These are phyloP conservation scores for Acanthamoeba comandoni DNA, from an alignment of 208 protist genomes.

Conservation along the genomic window DNA sequence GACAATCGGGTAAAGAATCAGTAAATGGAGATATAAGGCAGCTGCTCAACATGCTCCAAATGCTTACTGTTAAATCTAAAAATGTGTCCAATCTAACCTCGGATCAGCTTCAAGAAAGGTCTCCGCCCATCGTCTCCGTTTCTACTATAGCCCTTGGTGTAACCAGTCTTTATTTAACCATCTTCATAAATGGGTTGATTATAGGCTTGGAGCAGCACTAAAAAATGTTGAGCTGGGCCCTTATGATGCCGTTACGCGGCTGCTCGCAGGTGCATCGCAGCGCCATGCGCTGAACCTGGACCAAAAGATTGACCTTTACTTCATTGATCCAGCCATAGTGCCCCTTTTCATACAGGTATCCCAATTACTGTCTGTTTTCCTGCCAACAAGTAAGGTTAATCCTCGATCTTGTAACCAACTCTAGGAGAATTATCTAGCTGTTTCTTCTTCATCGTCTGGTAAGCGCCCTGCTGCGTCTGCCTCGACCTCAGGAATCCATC, in stretches of 20 bases:
- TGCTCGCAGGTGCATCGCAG: constrained; percentile 88
- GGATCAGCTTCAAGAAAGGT: constrained; percentile 87
- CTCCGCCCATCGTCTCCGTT: constrained; percentile 1
- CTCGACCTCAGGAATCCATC: constrained; percentile 86
- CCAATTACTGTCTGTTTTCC: background rate
- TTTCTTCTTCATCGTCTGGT: background rate
- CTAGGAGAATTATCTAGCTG: background rate
- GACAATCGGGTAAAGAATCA: constrained; percentile 91
- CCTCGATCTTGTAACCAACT: background rate
- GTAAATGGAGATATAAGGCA: constrained; percentile 96
- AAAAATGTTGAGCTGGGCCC: constrained; percentile 94
- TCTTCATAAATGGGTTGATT: constrained; percentile 40
- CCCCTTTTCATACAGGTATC: constrained; percentile 90
- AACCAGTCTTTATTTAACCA: constrained; percentile 32
- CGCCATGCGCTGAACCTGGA: constrained; percentile 86
- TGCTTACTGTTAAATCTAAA: constrained; percentile 80
- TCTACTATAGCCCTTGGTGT: background rate
- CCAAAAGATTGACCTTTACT: constrained; percentile 91
- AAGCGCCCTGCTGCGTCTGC: background rate
- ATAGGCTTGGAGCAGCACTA: constrained; percentile 83
- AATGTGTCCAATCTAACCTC: constrained; percentile 81
- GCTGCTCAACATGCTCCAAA: constrained; percentile 96
- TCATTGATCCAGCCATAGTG: constrained; percentile 92
- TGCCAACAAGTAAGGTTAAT: background rate
- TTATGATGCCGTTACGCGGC: constrained; percentile 92